A percentile compares a stretch with the other conserved stretches of the same genome.
Evolutionary conservation across 225 moss, liverwort and hornwort species (phyloP).

Genomic region (Climacium dendroides): DNA sequence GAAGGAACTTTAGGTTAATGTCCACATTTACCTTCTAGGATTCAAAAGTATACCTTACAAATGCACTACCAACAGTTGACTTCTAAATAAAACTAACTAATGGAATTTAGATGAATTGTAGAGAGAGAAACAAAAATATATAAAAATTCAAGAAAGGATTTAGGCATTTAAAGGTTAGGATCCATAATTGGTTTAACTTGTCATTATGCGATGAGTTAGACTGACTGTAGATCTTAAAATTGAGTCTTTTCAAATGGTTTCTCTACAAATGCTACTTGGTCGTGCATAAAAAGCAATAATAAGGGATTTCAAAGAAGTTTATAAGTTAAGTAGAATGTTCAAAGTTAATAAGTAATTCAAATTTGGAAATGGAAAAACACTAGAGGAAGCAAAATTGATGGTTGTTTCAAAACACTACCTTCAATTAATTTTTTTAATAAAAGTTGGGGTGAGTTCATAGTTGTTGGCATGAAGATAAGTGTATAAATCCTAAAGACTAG

Average conservation of each 20-base stretch:
- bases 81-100: too few species aligned
- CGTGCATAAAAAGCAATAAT: neutral
- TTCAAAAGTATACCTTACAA: too few species aligned
- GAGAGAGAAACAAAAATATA: neutral
- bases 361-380: neutral
- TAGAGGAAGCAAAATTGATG: neutral
- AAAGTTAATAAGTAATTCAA: neutral
- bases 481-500: neutral
- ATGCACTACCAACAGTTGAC: too few species aligned
- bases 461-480: neutral
- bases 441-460: accelerated
- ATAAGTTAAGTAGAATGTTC: neutral
- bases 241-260: accelerated
- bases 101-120: too few species aligned
- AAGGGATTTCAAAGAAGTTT: neutral
- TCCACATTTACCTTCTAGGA: too few species aligned
- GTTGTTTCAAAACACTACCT: neutral
- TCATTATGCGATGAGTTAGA: neutral
- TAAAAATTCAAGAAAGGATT: neutral
- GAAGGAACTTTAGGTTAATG: too few species aligned
- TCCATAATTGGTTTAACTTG: neutral
- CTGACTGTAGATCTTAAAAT: neutral
- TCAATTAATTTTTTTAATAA: neutral
- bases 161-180: neutral
- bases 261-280: neutral